Evolutionary conservation across 2,329 filamentous ascomycete genomes (phyloP).

Genomic region (Aspergillus terreus): DNA sequence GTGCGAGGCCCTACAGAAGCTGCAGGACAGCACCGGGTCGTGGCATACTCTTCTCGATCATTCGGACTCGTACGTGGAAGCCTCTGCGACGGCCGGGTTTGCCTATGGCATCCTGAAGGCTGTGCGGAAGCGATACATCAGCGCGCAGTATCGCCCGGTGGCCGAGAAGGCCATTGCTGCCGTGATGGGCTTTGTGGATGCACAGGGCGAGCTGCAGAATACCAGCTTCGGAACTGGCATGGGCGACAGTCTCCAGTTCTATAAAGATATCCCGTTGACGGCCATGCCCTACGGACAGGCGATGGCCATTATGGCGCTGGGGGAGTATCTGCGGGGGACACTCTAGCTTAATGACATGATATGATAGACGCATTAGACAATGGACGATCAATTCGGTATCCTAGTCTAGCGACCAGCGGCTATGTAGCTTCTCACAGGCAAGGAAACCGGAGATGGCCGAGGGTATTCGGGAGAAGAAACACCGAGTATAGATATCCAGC

Average conservation of each 20-base stretch:
- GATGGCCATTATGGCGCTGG: constrained; percentile 78
- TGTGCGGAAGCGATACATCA: constrained; percentile 65
- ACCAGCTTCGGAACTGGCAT: constrained; percentile 77
- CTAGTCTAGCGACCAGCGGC: no score
- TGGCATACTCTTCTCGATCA: constrained; percentile 75
- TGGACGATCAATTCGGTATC: no score
- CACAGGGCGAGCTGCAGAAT: constrained; percentile 66
- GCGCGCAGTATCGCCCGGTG: constrained; percentile 56
- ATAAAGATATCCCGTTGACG: constrained; percentile 71
- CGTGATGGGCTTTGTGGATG: constrained; percentile 63
- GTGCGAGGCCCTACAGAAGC: constrained; percentile 58
- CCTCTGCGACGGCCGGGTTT: constrained; percentile 75
- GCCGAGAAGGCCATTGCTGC: constrained; percentile 65
- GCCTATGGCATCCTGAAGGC: constrained; percentile 76
- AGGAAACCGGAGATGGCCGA: no score
- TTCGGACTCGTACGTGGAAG: constrained; percentile 69
- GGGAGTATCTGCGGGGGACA: constrained; percentile 60
- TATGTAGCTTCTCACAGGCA: no score
- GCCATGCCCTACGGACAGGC: constrained; percentile 83
- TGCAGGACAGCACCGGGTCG: constrained; percentile 61
- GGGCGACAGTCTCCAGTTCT: constrained; percentile 70
- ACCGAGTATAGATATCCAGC: no score
- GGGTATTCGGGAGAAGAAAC: no score
- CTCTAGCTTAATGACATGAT: constrained; percentile 4
- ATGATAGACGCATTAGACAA: constrained; percentile 1